Percentiles rank a stretch among this genome's conserved stretches.
Evolutionary conservation across 139 green algal species (phyloP).

Genomic region (Chlamydomonas sp.): DNA sequence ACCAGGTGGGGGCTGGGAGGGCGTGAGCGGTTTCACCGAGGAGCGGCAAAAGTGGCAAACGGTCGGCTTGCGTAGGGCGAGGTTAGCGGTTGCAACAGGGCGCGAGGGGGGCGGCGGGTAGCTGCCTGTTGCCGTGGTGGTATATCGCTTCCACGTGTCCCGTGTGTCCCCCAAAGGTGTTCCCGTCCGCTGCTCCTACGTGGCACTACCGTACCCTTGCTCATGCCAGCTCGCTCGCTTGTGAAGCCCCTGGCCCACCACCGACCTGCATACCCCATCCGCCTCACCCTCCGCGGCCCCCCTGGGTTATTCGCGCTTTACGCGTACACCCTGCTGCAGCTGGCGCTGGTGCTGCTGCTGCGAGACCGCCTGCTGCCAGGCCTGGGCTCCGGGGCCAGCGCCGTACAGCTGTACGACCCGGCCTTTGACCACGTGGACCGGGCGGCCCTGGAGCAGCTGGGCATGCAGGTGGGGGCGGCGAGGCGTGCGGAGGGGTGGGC

Average conservation of each 20-base stretch:
- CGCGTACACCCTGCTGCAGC: conserved; percentile 32
- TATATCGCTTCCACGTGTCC: neutral
- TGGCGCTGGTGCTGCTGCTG: conserved; percentile 61
- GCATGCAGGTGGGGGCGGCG: conserved; percentile 31
- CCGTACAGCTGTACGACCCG: conserved; percentile 61
- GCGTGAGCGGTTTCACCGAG: neutral
- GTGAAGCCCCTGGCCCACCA: neutral
- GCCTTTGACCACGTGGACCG: conserved; percentile 53
- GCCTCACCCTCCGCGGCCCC: neutral
- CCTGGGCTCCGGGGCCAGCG: neutral
- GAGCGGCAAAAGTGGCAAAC: neutral
- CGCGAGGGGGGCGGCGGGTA: neutral
- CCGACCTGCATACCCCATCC: neutral
- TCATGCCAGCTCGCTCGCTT: neutral
- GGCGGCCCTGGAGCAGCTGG: conserved; percentile 41
- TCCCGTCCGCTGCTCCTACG: neutral
- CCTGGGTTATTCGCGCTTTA: neutral
- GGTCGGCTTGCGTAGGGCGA: neutral
- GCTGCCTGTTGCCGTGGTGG: too few relatives aligned
- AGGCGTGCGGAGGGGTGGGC: neutral
- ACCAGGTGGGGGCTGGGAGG: conserved; percentile 35
- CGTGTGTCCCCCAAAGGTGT: neutral
- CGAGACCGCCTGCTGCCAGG: conserved; percentile 34
- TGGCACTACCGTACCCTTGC: neutral
- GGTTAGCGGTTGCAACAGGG: neutral